phyloP scores from a whole-genome alignment of 441 rosid species.

The Eruca vesicaria region DNA sequence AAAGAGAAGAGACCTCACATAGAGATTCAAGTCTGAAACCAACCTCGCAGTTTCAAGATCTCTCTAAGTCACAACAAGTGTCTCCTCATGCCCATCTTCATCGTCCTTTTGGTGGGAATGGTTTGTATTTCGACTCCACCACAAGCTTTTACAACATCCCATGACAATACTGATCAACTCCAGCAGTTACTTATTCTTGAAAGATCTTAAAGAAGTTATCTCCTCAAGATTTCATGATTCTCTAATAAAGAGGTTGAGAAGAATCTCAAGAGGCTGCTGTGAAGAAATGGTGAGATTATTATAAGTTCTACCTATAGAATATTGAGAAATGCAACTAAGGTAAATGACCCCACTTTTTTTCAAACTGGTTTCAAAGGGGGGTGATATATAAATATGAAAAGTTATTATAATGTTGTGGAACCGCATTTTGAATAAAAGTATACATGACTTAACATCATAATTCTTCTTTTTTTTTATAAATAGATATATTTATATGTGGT shows the following conservation, averaged over 20 bases:
- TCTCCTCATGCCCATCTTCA: conserved; percentile 16
- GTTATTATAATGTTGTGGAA: conserved; percentile 23
- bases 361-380: conserved; percentile 6
- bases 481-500: conserved; percentile 17
- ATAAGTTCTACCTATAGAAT: conserved; percentile 3
- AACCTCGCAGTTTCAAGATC: conserved; percentile 21
- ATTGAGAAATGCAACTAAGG: conserved; percentile 23
- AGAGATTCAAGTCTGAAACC: conserved; percentile 4
- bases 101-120: conserved; percentile 7
- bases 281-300: conserved; percentile 7
- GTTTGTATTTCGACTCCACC: conserved; percentile 9
- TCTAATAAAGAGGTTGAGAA: conserved; percentile 22
- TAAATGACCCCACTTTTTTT: conserved; percentile 19
- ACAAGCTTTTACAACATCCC: conserved; percentile 22
- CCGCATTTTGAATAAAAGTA: conserved; percentile 1
- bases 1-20: conserved; percentile 43
- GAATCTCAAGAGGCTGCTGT: conserved; percentile 19
- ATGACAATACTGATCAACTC: conserved; percentile 11
- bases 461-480: neutral
- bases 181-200: conserved; percentile 1
- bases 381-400: neutral
- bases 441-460: conserved; percentile 6
- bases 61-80: conserved; percentile 12
- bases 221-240: conserved; percentile 9
- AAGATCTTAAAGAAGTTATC: neutral